phyloP scores from a whole-genome alignment of 2,329 filamentous ascomycete genomes.

The Fusarium agapanthi region DNA sequence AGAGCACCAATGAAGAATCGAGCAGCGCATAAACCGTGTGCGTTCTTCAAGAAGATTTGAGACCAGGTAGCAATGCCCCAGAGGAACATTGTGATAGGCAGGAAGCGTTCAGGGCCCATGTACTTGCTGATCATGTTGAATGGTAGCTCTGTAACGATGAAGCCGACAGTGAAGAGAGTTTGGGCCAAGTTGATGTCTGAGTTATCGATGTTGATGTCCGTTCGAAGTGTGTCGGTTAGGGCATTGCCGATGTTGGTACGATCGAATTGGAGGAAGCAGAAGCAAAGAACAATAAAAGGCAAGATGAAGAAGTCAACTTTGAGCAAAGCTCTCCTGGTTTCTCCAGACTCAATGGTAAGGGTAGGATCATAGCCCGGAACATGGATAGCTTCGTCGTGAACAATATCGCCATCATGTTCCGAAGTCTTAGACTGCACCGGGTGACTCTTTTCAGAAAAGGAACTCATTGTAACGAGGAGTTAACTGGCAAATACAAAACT shows the following conservation, averaged over 20 bases:
- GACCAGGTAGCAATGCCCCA: conserved; percentile 44
- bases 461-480: conserved; percentile 2
- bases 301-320: conserved; percentile 44
- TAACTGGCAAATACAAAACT: not conserved
- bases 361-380: conserved; percentile 40
- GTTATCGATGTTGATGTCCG: conserved; percentile 58
- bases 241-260: conserved; percentile 58
- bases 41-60: conserved; percentile 42
- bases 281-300: conserved; percentile 44
- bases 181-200: conserved; percentile 62
- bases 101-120: conserved; percentile 42
- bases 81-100: conserved; percentile 43
- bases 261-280: conserved; percentile 47
- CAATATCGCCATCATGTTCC: conserved; percentile 12
- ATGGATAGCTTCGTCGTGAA: conserved; percentile 24
- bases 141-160: conserved; percentile 54
- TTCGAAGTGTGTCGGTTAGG: conserved; percentile 59
- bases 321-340: conserved; percentile 24
- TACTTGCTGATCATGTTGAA: conserved; percentile 44
- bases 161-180: conserved; percentile 60
- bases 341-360: conserved; percentile 8
- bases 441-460: conserved; percentile 17
- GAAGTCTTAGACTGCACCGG: not conserved
- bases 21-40: conserved; percentile 35
- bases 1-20: conserved; percentile 45